Conservation (phyloP, 2,329 filamentous ascomycete genomes). For the Fusarium sp. region DNA sequence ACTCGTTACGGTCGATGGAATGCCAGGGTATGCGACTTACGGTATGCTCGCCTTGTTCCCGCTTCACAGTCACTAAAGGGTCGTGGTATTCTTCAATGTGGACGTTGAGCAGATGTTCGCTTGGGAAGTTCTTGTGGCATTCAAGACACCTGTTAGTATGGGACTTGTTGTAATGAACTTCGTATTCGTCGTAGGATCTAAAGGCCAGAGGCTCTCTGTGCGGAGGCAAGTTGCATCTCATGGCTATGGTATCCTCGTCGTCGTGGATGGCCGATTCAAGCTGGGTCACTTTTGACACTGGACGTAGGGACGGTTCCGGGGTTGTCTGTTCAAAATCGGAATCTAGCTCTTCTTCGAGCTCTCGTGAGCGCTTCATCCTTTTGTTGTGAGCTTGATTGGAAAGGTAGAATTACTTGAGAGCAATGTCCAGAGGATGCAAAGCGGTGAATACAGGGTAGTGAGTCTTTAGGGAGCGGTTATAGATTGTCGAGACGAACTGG, state of each 20-base stretch:
- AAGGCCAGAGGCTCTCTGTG: conserved; percentile 79
- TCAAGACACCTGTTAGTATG: conserved; percentile 88
- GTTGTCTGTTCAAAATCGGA: conserved; percentile 37
- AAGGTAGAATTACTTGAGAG: conserved; percentile 41
- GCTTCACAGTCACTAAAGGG: conserved; percentile 74
- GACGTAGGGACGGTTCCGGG: conserved; percentile 38
- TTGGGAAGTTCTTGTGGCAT: conserved; percentile 89
- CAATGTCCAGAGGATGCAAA: conserved; percentile 16
- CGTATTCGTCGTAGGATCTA: conserved; percentile 79
- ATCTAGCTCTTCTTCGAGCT: conserved; percentile 60
- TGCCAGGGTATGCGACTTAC: conserved; percentile 58
- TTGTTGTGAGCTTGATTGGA: conserved; percentile 44
- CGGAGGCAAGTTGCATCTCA: conserved; percentile 84
- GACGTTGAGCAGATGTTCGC: conserved; percentile 78
- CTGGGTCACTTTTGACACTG: conserved; percentile 65
- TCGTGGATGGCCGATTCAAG: conserved; percentile 59
- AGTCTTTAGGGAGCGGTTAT: background rate
- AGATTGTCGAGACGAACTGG: background rate
- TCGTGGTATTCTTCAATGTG: conserved; percentile 96
- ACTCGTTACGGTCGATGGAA: background rate
- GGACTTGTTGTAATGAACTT: conserved; percentile 82
- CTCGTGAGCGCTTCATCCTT: conserved; percentile 71
- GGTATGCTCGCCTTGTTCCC: conserved; percentile 86
- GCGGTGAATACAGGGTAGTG: conserved; percentile 37
- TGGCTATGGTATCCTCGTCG: conserved; percentile 56